Percentiles rank a stretch among this genome's conserved stretches.
phyloP scores from a whole-genome alignment of 495 filamentous ascomycete species.

The Opeltia flavorubescens region DNA sequence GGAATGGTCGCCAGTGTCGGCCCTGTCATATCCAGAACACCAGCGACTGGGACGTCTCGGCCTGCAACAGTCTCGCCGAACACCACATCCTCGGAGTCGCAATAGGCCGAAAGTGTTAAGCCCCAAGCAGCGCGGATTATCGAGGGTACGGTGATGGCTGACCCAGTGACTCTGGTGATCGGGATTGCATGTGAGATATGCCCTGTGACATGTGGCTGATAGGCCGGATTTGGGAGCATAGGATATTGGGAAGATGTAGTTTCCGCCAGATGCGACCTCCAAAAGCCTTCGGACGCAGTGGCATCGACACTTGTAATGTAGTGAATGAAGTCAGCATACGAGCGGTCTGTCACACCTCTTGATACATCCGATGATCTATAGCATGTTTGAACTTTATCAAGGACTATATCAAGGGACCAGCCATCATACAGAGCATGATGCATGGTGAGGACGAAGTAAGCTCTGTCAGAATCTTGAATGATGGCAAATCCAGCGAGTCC shows the following conservation, averaged over 20 bases:
- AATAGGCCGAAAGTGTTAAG: slow-evolving; percentile 38
- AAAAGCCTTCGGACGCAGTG: slow-evolving; percentile 25
- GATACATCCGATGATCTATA: slow-evolving; percentile 17
- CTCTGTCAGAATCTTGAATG: slow-evolving; percentile 23
- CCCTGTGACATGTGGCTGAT: slow-evolving; percentile 37
- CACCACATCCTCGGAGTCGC: slow-evolving; percentile 36
- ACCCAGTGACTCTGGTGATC: slow-evolving; percentile 22
- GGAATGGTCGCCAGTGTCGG: slow-evolving; percentile 55
- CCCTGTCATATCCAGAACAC: slow-evolving; percentile 34
- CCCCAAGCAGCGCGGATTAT: slow-evolving; percentile 51
- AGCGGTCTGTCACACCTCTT: slow-evolving; percentile 17
- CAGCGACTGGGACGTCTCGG: slow-evolving; percentile 31
- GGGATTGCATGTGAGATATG: slow-evolving; percentile 36
- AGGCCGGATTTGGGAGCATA: slow-evolving; percentile 36
- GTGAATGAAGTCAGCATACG: slow-evolving; percentile 25
- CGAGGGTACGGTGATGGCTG: slow-evolving; percentile 39
- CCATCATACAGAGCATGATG: slow-evolving; percentile 60
- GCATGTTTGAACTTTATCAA: slow-evolving; percentile 35
- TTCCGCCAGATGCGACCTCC: slow-evolving; percentile 32
- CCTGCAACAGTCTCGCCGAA: slow-evolving; percentile 46
- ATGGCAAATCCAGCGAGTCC: slow-evolving; percentile 41
- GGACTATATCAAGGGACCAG: slow-evolving; percentile 44
- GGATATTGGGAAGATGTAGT: slow-evolving; percentile 45
- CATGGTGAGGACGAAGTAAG: slow-evolving; percentile 42
- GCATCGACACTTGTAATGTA: slow-evolving; percentile 25